Percentiles rank a stretch among this genome's conserved stretches.
These are phyloP conservation scores for Marasmius sp. DNA, from an alignment of 1,284 basidiomycete genomes.

Conservation along the genomic window DNA sequence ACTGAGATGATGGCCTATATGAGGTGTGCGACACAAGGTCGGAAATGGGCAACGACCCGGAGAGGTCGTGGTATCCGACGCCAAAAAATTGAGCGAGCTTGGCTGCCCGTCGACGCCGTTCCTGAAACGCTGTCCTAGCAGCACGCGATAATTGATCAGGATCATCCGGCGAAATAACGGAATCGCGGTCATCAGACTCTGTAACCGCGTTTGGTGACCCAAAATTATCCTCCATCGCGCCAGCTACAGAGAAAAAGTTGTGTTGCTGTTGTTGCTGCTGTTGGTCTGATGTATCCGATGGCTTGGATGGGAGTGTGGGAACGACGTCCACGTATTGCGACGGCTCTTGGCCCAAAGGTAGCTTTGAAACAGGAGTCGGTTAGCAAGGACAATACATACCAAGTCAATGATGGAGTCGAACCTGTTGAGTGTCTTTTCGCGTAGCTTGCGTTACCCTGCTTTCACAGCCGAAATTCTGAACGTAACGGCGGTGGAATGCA, in stretches of 20 bases:
- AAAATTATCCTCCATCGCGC: not conserved
- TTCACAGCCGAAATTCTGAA: conserved; percentile 20
- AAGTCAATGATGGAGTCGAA: not conserved
- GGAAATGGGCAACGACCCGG: conserved; percentile 20
- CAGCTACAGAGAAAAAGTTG: not conserved
- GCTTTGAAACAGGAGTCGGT: too few species aligned
- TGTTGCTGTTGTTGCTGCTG: not conserved
- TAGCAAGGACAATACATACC: too few species aligned
- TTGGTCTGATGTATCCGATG: not conserved
- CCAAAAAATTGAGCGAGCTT: conserved; percentile 63
- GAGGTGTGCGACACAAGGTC: not conserved
- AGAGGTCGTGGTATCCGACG: conserved; percentile 50
- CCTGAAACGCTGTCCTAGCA: conserved; percentile 32
- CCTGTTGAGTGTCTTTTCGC: not conserved
- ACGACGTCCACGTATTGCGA: not conserved
- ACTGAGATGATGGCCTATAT: conserved; percentile 4
- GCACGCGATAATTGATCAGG: not conserved
- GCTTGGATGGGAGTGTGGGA: not conserved
- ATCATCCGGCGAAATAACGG: not conserved
- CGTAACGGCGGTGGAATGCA: conserved; percentile 17
- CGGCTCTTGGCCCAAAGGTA: too few species aligned
- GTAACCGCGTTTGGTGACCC: not conserved
- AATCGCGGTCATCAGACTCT: not conserved
- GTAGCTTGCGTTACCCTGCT: not conserved
- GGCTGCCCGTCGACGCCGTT: conserved; percentile 46